Conservation (phyloP, 305 asterid species). For the Solanum hybrid region DNA sequence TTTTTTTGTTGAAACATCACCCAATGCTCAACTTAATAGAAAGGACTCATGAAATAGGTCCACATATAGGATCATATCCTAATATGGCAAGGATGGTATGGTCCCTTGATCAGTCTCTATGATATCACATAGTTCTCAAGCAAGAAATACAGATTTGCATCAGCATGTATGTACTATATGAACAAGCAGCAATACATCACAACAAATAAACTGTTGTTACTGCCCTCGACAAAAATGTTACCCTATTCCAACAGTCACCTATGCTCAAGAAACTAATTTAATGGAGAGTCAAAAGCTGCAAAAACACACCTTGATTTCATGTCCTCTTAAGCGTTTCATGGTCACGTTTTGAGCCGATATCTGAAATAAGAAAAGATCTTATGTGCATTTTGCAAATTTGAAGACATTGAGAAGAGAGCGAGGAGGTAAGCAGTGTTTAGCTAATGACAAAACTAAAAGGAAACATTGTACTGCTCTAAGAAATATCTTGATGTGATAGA, state of each 20-base stretch:
- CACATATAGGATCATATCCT: not conserved
- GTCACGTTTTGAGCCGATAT: constrained; percentile 73
- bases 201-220: not conserved
- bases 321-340: constrained; percentile 86
- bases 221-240: not conserved
- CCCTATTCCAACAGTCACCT: not conserved
- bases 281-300: not conserved
- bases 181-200: not conserved
- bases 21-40: not conserved
- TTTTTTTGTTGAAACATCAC: not conserved
- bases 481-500: not conserved
- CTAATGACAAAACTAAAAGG: not conserved
- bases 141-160: not conserved
- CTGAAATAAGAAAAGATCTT: constrained; percentile 35
- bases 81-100: not conserved
- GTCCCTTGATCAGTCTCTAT: not conserved
- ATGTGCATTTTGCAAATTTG: not conserved
- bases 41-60: not conserved
- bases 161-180: not conserved
- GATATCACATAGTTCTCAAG: not conserved
- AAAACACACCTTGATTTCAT: constrained; percentile 68
- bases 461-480: not conserved
- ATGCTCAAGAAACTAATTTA: not conserved
- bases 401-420: not conserved
- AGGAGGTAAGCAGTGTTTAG: not conserved